phyloP scores from a whole-genome alignment of 345 rosid genomes.

The Citrus sinensis region DNA sequence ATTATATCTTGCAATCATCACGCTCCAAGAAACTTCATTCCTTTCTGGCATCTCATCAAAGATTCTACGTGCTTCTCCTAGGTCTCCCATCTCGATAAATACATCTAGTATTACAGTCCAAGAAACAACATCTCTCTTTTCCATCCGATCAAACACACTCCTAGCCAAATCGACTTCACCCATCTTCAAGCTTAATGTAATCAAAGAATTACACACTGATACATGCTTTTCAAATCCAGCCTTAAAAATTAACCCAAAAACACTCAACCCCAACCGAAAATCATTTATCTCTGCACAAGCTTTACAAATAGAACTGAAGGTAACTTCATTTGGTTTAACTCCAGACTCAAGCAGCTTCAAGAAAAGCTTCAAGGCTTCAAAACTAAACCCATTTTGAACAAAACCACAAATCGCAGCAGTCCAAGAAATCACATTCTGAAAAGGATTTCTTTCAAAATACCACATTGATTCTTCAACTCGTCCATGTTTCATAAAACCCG shows the following conservation, averaged over 20 bases:
- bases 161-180: slow-evolving; percentile 38
- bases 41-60: slow-evolving; percentile 53
- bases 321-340: slow-evolving; percentile 45
- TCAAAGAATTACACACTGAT: slow-evolving; percentile 50
- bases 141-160: slow-evolving; percentile 45
- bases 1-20: slow-evolving; percentile 54
- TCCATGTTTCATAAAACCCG: slow-evolving; percentile 53
- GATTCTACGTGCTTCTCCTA: slow-evolving; percentile 45
- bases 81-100: slow-evolving; percentile 40
- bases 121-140: slow-evolving; percentile 46
- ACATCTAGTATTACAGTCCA: slow-evolving; percentile 61
- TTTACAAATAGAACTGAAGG: slow-evolving; percentile 42
- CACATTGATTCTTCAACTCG: slow-evolving; percentile 44
- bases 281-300: slow-evolving; percentile 38
- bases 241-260: slow-evolving; percentile 46
- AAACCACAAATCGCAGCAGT: slow-evolving; percentile 52
- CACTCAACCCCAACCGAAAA: slow-evolving; percentile 33
- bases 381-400: slow-evolving; percentile 40
- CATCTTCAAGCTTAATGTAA: slow-evolving; percentile 46
- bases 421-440: slow-evolving; percentile 50
- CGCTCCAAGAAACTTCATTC: slow-evolving; percentile 62
- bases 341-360: slow-evolving; percentile 35
- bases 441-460: slow-evolving; percentile 52
- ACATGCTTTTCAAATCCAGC: slow-evolving; percentile 36
- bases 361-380: slow-evolving; percentile 46